Evolutionary conservation across 192 early-diverging fungal genomes (phyloP).

Genomic region (Gorgonomyces haynaldii): DNA sequence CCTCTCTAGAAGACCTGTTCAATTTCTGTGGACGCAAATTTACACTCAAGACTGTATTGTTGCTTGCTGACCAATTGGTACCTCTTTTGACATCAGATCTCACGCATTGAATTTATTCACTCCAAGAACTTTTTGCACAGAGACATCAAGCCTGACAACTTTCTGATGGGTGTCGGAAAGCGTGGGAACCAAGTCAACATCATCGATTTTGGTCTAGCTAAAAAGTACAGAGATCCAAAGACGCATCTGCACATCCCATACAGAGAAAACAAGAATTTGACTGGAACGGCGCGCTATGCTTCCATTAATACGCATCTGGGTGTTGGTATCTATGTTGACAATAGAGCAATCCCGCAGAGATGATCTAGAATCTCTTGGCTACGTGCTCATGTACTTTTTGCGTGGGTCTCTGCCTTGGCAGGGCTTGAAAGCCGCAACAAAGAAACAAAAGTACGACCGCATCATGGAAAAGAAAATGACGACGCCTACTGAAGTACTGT

Average conservation of each 20-base stretch:
- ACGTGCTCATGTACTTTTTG: conserved; percentile 56
- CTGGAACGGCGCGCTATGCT: conserved; percentile 52
- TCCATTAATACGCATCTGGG: conserved; percentile 53
- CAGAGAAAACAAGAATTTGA: conserved; percentile 55
- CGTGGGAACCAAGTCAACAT: conserved; percentile 55
- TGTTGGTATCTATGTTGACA: conserved; percentile 24
- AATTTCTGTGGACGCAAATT: conserved; percentile 57
- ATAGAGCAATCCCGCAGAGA: conserved; percentile 55
- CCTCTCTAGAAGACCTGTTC: conserved; percentile 49
- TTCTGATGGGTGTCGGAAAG: conserved; percentile 51
- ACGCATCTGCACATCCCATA: conserved; percentile 57
- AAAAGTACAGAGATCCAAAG: conserved; percentile 52
- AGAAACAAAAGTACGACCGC: conserved; percentile 58
- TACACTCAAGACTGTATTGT: conserved; percentile 46
- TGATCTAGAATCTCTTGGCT: conserved; percentile 52
- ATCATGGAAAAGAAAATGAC: conserved; percentile 67
- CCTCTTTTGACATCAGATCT: conserved; percentile 29
- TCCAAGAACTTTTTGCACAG: conserved; percentile 58
- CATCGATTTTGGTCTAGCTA: conserved; percentile 56
- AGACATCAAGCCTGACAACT: conserved; percentile 54
- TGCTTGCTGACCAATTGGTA: conserved; percentile 53
- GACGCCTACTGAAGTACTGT: conserved; percentile 46
- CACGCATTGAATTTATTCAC: conserved; percentile 53
- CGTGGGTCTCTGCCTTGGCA: conserved; percentile 53
- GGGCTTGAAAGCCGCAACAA: conserved; percentile 50